phyloP scores from a whole-genome alignment of 768 basidiomycete genomes.

The Tephrocybe sp. region DNA sequence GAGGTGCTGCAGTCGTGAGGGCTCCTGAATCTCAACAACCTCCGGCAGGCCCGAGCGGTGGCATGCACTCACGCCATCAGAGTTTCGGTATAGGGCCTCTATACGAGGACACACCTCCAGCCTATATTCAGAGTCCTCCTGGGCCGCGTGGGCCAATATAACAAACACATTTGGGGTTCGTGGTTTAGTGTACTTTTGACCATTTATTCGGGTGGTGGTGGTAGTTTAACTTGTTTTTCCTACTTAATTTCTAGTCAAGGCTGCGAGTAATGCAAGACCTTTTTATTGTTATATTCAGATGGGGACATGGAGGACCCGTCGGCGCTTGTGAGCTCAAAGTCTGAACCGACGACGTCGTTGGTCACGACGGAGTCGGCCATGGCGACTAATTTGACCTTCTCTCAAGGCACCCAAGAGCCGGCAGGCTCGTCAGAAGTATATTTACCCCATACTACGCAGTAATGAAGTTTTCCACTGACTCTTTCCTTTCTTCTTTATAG shows the following conservation, averaged over 20 bases:
- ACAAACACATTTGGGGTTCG: no score
- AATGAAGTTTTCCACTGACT: neutral
- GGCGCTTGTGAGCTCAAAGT: slow-evolving; percentile 41
- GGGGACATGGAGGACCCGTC: slow-evolving; percentile 38
- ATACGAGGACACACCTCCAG: slow-evolving; percentile 6
- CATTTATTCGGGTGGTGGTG: no score
- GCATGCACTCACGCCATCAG: neutral
- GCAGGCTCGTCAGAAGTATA: slow-evolving; percentile 38
- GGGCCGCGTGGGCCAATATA: neutral
- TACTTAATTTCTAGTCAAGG: no score
- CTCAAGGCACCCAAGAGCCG: slow-evolving; percentile 40
- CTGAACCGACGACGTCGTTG: slow-evolving; percentile 46
- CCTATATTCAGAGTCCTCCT: slow-evolving; percentile 2
- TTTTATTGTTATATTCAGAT: no score
- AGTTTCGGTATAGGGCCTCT: neutral
- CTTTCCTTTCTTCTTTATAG: slow-evolving; percentile 27
- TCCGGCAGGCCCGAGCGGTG: neutral
- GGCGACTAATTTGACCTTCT: slow-evolving; percentile 45
- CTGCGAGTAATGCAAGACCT: no score
- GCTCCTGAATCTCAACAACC: neutral
- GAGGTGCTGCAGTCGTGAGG: neutral
- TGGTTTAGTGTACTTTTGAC: no score
- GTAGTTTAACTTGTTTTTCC: no score
- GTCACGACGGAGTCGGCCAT: slow-evolving; percentile 46
- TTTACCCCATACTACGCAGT: neutral